Base-by-base conservation (phyloP, 306 rosid genomes). In the Cercis canadensis region DNA sequence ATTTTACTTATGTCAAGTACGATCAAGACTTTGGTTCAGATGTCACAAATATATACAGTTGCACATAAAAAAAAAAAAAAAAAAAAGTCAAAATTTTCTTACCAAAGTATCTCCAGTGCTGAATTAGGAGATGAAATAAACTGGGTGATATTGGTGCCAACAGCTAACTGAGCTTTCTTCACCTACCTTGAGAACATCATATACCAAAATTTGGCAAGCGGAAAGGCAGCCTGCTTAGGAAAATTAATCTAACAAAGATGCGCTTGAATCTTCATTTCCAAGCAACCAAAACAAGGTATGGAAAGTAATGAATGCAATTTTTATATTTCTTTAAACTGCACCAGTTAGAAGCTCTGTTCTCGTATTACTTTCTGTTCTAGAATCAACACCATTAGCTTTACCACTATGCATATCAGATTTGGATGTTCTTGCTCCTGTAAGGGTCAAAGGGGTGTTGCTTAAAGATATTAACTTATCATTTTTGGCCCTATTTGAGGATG, bases 321-420 rank as follows among this genome's bases (percentile, higher is more conserved):
- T 77, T 72, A 61, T 69, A 59, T 70, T 57, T 72, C 65, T 70
- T 76, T 88, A 89, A 85, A 85, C 89, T 70, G 87, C 69, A 74
- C 83, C 80, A 2, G 86, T 78, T 81, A 92, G 65, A 76, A 89
- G 92, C 89, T 95, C 86, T 43, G 87, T 77, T 85, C 89, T 84
- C 3, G 72, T 74, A 69, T 83, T 82, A 55, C 15, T 58, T 56
- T 69, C 81, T 29, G 84, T 80, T 83, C 84, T 86, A 67, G 89
- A 83, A 77, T 72, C 81, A 57, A 78, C 76, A 66, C 76, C 87
- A 46, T 77, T 78, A 75, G 83, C 68, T 51, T 67, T 81, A 69
- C 78, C 67, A 65, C 76, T 79, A 51, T 32, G 78, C 67, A 71
- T 57, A 78, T 72, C 81, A 65, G 75, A 52, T 81, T 83, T 75